Evolutionary conservation across 768 basidiomycete species (phyloP), one percentile per base, ranked within the genome.

Genomic region (Leccinum ochraceum): DNA sequence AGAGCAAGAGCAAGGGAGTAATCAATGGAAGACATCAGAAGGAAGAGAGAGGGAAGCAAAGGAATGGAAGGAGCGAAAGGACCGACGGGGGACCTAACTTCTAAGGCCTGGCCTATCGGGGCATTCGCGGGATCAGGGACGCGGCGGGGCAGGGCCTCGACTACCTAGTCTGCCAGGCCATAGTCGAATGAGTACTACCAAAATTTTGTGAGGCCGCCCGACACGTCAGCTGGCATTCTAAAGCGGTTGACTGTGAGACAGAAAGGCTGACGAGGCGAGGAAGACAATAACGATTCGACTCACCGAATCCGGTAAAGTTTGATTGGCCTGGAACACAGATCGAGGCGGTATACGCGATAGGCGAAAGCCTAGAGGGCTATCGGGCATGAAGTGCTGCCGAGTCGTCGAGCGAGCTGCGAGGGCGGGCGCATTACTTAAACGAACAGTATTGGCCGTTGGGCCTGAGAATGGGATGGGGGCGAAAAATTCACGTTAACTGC

Each of bases 121-220:
- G 24, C 24, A 26, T 26, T 26, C 24, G 24, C 24, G 24, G 24
- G 24, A 26, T 26, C 24, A 26, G 24, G 24, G 24, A 26, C 24
- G 24, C 24, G 24, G 24, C 24, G 24, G 24, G 24, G 24, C 24
- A 26, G 24, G 24, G 24, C 24, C 24, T 26, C 24, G 24, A 26
- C 24, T 26, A 26, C 24, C 24, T 26, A 72, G 53, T 72, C 71
- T 16, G 67, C 71, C 17, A 73, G 67, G 44, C 69, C 69, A 16
- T 73, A 66, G 56, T 72, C 63, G 20, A 69, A 72, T 13, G 71
- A 72, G 60, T 26, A 26, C 24, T 72, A 73, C 71, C 71, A 73
- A 26, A 73, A 69, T 34, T 72, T 73, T 5, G 71, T 57, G 16
- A 67, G 36, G 5, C 71, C 67, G 11, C 69, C 66, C 9, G 71